These are phyloP conservation scores for Castanea mollissima DNA, from an alignment of 306 rosid species.

Conservation along the genomic window DNA sequence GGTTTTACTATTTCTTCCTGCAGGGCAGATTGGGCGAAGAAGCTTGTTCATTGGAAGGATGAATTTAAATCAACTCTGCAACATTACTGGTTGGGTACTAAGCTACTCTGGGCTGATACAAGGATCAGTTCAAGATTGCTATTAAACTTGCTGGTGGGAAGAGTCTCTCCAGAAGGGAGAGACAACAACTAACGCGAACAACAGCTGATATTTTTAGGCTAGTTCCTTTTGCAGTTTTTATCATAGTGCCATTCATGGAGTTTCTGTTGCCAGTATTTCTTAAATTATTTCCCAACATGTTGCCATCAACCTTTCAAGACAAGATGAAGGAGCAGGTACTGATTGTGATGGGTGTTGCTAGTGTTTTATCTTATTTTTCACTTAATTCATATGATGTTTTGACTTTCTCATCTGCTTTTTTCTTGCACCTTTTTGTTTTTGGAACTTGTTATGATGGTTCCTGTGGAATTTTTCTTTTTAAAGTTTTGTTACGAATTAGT, in stretches of 20 bases:
- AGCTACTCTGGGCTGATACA: conserved; percentile 79
- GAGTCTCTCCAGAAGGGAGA: conserved; percentile 91
- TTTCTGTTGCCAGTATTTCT: conserved; percentile 84
- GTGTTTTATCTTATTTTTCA: conserved; percentile 4
- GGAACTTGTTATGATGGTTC: neutral
- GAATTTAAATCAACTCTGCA: conserved; percentile 70
- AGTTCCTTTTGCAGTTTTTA: conserved; percentile 84
- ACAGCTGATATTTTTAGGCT: conserved; percentile 91
- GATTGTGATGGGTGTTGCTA: conserved; percentile 4
- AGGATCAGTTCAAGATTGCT: conserved; percentile 82
- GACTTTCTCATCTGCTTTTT: neutral
- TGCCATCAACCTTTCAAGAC: conserved; percentile 95
- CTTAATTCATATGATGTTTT: neutral
- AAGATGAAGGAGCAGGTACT: conserved; percentile 92
- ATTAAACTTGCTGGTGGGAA: conserved; percentile 84
- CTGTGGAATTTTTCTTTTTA: neutral
- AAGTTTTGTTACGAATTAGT: neutral
- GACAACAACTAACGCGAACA: conserved; percentile 87
- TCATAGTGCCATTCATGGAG: conserved; percentile 92
- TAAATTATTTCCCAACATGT: conserved; percentile 88
- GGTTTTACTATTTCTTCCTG: conserved; percentile 32
- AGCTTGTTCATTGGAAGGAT: conserved; percentile 74
- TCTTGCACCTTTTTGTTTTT: neutral
- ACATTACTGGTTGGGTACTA: conserved; percentile 93
- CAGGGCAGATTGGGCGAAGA: conserved; percentile 95